Evolutionary conservation across 768 basidiomycete species (phyloP).

Genomic region (Paxillus involutus): DNA sequence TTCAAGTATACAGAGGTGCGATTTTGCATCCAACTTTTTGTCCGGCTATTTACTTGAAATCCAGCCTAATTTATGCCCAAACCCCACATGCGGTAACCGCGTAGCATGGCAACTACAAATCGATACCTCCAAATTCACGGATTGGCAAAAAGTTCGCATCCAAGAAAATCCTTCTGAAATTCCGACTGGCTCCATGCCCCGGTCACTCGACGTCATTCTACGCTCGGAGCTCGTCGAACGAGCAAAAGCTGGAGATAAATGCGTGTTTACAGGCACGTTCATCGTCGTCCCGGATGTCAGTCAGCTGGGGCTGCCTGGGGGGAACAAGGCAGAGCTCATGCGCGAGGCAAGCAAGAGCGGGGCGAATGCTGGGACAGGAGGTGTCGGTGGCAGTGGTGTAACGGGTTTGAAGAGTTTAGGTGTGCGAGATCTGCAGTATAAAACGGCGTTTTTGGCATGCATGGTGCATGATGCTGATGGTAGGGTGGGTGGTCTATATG

Average conservation of each 20-base stretch:
- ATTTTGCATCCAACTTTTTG: constrained; percentile 6
- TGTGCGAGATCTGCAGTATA: constrained; percentile 95
- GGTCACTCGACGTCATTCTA: constrained; percentile 93
- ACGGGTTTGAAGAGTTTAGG: constrained; percentile 93
- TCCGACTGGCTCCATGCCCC: constrained; percentile 97
- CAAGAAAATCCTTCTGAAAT: constrained; percentile 99
- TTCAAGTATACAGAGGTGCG: constrained; percentile 98
- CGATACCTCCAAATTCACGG: constrained; percentile 94
- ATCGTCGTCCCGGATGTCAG: constrained; percentile 99
- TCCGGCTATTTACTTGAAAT: neutral
- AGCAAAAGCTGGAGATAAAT: constrained; percentile 99
- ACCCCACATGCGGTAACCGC: constrained; percentile 91
- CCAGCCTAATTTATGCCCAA: constrained; percentile 91
- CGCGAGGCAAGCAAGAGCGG: constrained; percentile 76
- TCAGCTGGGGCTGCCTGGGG: constrained; percentile 92
- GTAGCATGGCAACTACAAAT: constrained; percentile 91
- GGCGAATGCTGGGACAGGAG: constrained; percentile 56
- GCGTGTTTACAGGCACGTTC: constrained; percentile 96
- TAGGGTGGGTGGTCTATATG: constrained; percentile 54
- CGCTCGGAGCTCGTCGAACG: constrained; percentile 95
- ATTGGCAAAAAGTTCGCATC: constrained; percentile 99
- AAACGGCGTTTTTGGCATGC: constrained; percentile 97
- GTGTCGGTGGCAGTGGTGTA: constrained; percentile 77
- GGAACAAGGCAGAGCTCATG: constrained; percentile 87
- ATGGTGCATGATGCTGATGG: constrained; percentile 95